Evolutionary conservation across 2,329 filamentous ascomycete species (phyloP).

Genomic region (Zopfia rhizophila): DNA sequence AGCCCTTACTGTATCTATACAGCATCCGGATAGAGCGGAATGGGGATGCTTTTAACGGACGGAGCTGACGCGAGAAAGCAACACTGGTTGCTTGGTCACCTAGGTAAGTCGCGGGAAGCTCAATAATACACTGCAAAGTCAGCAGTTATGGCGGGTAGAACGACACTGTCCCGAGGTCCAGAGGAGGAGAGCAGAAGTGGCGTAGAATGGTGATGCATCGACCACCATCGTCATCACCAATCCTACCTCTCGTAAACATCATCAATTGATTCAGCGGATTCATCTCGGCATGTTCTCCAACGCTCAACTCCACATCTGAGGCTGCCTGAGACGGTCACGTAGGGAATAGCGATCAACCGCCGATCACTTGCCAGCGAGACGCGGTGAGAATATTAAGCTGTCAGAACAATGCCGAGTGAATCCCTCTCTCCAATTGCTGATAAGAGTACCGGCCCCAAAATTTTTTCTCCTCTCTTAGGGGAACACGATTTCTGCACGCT

Average conservation of each 20-base stretch:
- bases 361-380: conserved; percentile 20
- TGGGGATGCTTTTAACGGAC: conserved; percentile 1
- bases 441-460: conserved; percentile 10
- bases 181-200: too few relatives aligned
- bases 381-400: neutral
- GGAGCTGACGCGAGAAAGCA: conserved; percentile 9
- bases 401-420: neutral
- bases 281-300: conserved; percentile 8
- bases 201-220: conserved; percentile 18
- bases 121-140: conserved; percentile 8
- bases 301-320: conserved; percentile 11
- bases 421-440: conserved; percentile 12
- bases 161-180: neutral
- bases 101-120: conserved; percentile 3
- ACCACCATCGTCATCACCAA: conserved; percentile 13
- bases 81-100: conserved; percentile 3
- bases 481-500: neutral
- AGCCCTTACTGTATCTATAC: neutral
- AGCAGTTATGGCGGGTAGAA: conserved; percentile 8
- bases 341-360: conserved; percentile 16
- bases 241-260: conserved; percentile 5
- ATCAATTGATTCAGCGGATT: conserved; percentile 10
- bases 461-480: neutral
- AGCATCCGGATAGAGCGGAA: neutral
- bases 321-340: conserved; percentile 15